Conservation (phyloP, 257 asterid species). For the Salvia miltiorrhiza region DNA sequence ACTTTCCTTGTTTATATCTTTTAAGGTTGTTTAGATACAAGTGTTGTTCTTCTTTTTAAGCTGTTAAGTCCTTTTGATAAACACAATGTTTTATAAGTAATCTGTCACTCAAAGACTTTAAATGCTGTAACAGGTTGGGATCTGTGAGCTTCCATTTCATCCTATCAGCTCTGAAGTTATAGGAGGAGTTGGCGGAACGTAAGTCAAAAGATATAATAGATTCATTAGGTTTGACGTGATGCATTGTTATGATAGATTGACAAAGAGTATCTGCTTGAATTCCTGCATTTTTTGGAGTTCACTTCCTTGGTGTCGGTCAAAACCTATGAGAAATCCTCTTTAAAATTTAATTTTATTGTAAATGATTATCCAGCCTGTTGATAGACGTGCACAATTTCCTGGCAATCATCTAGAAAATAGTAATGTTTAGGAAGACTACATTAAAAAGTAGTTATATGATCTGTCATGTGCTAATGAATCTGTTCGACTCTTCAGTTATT, state of each 20-base stretch:
- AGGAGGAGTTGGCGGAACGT: slow-evolving; percentile 34
- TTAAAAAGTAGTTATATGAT: background rate
- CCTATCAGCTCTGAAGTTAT: slow-evolving; percentile 27
- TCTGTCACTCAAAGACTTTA: background rate
- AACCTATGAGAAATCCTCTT: background rate
- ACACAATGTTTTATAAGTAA: background rate
- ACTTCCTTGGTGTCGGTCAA: background rate
- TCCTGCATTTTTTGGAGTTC: background rate
- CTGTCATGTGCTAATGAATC: too few relatives aligned
- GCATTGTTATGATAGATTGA: background rate
- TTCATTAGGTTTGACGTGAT: background rate
- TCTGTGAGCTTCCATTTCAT: slow-evolving; percentile 29
- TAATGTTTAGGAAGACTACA: background rate
- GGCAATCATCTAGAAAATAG: background rate
- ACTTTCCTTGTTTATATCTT: background rate
- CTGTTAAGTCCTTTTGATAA: background rate
- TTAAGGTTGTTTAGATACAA: background rate
- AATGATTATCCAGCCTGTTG: background rate
- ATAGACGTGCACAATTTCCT: background rate
- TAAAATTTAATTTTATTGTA: background rate
- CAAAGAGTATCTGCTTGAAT: background rate
- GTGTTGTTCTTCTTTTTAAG: background rate
- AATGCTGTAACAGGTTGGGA: slow-evolving; percentile 23
- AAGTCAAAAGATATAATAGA: background rate
- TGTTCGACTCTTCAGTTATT: background rate